phyloP scores from a whole-genome alignment of 768 basidiomycete species.

The Rhodotorula babjevae region DNA sequence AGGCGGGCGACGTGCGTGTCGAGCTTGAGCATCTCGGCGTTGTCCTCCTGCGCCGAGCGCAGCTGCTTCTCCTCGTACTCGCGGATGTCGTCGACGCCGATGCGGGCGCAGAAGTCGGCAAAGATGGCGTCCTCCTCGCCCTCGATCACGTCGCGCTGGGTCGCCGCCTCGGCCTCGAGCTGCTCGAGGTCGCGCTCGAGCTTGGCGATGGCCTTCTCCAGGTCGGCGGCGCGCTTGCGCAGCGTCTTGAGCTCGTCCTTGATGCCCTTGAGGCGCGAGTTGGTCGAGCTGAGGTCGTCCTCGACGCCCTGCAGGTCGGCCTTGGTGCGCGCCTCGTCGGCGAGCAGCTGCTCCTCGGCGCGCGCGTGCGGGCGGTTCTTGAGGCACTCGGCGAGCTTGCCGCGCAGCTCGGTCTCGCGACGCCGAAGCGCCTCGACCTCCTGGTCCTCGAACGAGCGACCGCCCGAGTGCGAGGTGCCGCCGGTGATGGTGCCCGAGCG shows the following conservation, averaged over 20 bases:
- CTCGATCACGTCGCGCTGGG: conserved; percentile 60
- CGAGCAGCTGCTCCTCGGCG: conserved; percentile 67
- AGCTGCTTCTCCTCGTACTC: conserved; percentile 91
- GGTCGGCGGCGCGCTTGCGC: conserved; percentile 49
- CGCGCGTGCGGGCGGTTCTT: conserved; percentile 78
- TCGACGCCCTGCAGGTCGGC: conserved; percentile 65
- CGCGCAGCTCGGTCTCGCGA: conserved; percentile 64
- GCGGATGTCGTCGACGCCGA: conserved; percentile 73
- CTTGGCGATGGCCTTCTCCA: conserved; percentile 14
- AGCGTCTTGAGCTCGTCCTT: conserved; percentile 79
- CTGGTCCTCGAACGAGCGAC: conserved; percentile 76
- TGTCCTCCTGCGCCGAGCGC: conserved; percentile 80
- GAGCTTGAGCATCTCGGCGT: conserved; percentile 71
- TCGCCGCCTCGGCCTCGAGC: conserved; percentile 57
- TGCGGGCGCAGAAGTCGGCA: conserved; percentile 67
- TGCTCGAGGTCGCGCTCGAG: conserved; percentile 52
- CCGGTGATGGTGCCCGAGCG: conserved; percentile 97
- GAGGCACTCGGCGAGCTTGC: conserved; percentile 73
- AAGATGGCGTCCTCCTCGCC: conserved; percentile 77
- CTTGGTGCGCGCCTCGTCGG: conserved; percentile 73
- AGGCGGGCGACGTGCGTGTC: conserved; percentile 76
- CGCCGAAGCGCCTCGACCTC: conserved; percentile 71
- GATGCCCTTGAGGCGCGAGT: conserved; percentile 67
- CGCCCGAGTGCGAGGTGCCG: conserved; percentile 54
- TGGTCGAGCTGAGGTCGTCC: conserved; percentile 78